Evolutionary conservation across 495 filamentous ascomycete species (phyloP).

Genomic region (Aspergillus saccharolyticus): DNA sequence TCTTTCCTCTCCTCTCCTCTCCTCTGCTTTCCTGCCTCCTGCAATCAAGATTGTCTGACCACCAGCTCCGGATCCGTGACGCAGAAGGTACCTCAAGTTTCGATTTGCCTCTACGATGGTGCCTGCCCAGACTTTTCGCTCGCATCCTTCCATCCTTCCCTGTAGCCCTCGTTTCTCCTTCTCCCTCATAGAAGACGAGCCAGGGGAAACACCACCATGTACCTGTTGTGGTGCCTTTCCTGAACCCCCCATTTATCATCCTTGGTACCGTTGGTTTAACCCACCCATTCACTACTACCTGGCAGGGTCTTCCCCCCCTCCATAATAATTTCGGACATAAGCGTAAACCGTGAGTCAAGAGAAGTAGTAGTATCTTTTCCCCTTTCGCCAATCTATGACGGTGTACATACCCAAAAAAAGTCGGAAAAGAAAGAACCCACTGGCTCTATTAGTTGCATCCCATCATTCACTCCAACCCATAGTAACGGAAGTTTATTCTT

Average conservation of each 20-base stretch:
- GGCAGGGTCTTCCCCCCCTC: slow-evolving; percentile 4
- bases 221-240: not conserved
- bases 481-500: slow-evolving; percentile 2
- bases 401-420: not conserved
- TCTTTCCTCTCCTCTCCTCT: not conserved
- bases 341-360: not conserved
- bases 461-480: not conserved
- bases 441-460: not conserved
- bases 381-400: slow-evolving; percentile 4
- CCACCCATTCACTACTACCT: too few relatives aligned
- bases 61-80: slow-evolving; percentile 3
- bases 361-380: slow-evolving; percentile 2
- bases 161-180: slow-evolving; percentile 1
- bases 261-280: slow-evolving; percentile 3
- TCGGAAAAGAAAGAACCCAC: not conserved
- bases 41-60: slow-evolving; percentile 23
- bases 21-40: slow-evolving; percentile 7
- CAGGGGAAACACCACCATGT: slow-evolving; percentile 10
- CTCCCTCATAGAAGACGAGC: not conserved
- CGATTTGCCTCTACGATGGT: not conserved
- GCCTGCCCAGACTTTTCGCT: slow-evolving; percentile 2
- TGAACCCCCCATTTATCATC: slow-evolving; percentile 9
- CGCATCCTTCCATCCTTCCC: not conserved
- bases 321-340: not conserved
- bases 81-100: not conserved